phyloP scores from a whole-genome alignment of 2,329 filamentous ascomycete species.

The Dothideomycetes sp. region DNA sequence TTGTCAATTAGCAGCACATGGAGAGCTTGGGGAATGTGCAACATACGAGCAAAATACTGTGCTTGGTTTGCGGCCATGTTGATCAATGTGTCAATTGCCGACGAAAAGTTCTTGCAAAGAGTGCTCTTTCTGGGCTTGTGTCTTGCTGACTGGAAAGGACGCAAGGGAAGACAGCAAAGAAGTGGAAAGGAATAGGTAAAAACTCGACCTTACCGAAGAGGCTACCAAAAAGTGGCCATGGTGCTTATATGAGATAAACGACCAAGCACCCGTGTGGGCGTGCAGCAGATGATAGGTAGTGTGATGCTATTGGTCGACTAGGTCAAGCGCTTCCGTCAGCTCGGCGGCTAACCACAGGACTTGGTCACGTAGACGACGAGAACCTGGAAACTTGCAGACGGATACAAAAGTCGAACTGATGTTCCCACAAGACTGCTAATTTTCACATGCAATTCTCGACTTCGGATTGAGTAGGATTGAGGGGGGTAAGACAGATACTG shows the following conservation, averaged over 20 bases:
- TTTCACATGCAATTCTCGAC: no score
- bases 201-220: background rate
- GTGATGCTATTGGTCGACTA: conserved; percentile 8
- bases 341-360: conserved; percentile 10
- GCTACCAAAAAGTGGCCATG: background rate
- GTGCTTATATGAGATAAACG: conserved; percentile 1
- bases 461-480: no score
- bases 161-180: background rate
- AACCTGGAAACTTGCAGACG: no score
- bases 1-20: background rate
- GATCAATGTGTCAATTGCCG: background rate
- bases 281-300: background rate
- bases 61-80: conserved; percentile 16
- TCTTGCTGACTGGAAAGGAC: background rate
- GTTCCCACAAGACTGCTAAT: no score
- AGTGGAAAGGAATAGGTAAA: background rate
- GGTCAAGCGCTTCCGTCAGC: conserved; percentile 10
- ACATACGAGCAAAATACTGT: conserved; percentile 27
- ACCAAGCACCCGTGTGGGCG: background rate
- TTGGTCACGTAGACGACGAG: no score
- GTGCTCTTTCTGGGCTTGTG: background rate
- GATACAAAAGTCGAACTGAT: no score
- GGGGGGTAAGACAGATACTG: no score
- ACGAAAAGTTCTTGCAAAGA: background rate
- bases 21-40: background rate